A percentile compares a stretch with the other conserved stretches of the same genome.
Evolutionary conservation across 2,329 filamentous ascomycete genomes (phyloP).

Genomic region (Pseudopyricularia javanii): DNA sequence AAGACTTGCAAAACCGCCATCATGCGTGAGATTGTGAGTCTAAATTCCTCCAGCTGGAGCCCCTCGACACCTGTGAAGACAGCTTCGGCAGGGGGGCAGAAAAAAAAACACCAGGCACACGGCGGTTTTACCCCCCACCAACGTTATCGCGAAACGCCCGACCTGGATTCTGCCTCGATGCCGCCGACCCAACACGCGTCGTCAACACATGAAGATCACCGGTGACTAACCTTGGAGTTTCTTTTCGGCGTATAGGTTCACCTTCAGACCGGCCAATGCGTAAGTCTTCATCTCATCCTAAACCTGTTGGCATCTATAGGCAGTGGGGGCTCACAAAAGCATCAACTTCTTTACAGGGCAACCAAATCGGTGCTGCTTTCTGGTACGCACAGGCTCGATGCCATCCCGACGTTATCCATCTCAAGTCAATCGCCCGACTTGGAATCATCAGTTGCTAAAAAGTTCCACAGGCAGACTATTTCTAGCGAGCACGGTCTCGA

Average conservation of each 20-base stretch:
- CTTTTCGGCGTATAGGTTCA: constrained; percentile 64
- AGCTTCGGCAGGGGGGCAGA: not conserved
- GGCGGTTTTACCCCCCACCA: too few species aligned
- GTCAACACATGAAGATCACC: constrained; percentile 38
- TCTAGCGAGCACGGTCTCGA: constrained; percentile 93
- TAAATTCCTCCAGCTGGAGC: not conserved
- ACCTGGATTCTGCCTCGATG: not conserved
- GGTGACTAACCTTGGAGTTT: constrained; percentile 6
- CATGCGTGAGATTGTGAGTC: constrained; percentile 65
- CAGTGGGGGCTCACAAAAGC: constrained; percentile 9
- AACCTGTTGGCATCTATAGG: not conserved
- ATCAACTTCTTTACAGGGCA: constrained; percentile 56
- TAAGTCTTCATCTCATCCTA: constrained; percentile 31
- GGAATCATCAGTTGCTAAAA: constrained; percentile 22
- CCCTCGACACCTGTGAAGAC: constrained; percentile 11
- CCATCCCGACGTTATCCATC: not conserved
- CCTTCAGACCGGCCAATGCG: constrained; percentile 99
- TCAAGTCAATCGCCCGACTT: not conserved
- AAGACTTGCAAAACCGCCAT: constrained; percentile 25
- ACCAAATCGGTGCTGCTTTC: constrained; percentile 99
- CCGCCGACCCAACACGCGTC: not conserved
- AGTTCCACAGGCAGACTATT: constrained; percentile 55
- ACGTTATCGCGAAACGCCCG: not conserved
- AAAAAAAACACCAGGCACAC: not conserved
- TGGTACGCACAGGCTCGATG: constrained; percentile 46